Base-by-base conservation (phyloP, 1,139 yeast genomes). In the Candida neerlandica region DNA sequence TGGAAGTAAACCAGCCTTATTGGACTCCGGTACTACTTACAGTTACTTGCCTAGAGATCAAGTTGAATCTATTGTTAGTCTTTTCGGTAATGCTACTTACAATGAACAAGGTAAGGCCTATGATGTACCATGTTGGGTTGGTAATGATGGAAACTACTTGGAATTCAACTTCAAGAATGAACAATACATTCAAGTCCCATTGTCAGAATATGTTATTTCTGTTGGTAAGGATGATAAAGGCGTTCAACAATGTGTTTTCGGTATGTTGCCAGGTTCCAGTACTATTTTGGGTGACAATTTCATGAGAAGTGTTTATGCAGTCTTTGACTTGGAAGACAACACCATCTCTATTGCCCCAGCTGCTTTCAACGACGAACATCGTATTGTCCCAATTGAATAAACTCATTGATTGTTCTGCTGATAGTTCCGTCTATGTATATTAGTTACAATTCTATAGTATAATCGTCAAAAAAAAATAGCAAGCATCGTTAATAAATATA, bases 1-100 rank as follows among this genome's bases (percentile, higher is more conserved):
- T 15, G 35, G 39, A 5, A 45, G 51, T 19, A 37, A 41, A 4
- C 57, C 67, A 34, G 71, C 69, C 27, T 57, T 70, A 40, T 60
- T 74, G 29, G 79, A 74, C 53, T 69, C 77, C 4, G 79, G 79
- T 37, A 70, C 78, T 27, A 73, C 78, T 14, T 64, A 69, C 49
- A 59, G 68, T 34, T 61, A 59, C 51, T 61, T 73, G 32, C 66
- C 67, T 5, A 49, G 55, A 23, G 58, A 56, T 4, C 55, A 61
- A 27, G 49, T 64, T 37, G 44, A 50, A 10, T 41, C 53, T 11
- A 47, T 68, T 34, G 58, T 61, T 6, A 38, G 48, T 4, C 42
- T 54, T 15, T 45, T 67, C 40, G 60, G 60, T 12, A 49, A 49
- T 43, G 49, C 48, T 16, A 41, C 52, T 21, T 61, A 59, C 16